Evolutionary conservation across 2,329 filamentous ascomycete species (phyloP).

Genomic region (Colletotrichum musae): DNA sequence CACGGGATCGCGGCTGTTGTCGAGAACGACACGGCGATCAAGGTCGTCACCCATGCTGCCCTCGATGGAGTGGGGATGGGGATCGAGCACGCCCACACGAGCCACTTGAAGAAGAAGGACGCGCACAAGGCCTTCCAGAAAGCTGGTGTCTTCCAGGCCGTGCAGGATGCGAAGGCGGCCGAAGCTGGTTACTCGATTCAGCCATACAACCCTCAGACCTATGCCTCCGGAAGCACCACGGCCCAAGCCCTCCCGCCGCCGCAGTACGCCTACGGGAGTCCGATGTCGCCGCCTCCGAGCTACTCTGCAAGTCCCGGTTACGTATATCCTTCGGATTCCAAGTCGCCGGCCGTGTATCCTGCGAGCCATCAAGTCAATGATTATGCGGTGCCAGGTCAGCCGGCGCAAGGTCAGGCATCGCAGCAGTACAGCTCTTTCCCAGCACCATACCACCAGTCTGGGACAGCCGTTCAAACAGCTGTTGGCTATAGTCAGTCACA

Average conservation of each 20-base stretch:
- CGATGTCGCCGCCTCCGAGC: slow-evolving; percentile 26
- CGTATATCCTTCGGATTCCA: slow-evolving; percentile 4
- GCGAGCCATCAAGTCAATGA: background rate
- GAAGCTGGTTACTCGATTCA: slow-evolving; percentile 45
- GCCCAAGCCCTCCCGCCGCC: slow-evolving; percentile 3
- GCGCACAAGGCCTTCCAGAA: slow-evolving; percentile 50
- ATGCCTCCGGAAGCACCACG: slow-evolving; percentile 5
- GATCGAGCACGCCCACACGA: slow-evolving; percentile 53
- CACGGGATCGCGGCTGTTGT: slow-evolving; percentile 49
- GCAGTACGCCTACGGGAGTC: slow-evolving; percentile 16
- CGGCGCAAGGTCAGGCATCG: background rate
- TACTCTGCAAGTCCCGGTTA: slow-evolving; percentile 13
- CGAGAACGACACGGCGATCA: slow-evolving; percentile 53
- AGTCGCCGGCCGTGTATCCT: background rate
- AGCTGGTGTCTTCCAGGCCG: slow-evolving; percentile 50
- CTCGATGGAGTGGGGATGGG: slow-evolving; percentile 54
- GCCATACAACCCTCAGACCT: slow-evolving; percentile 40
- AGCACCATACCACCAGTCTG: background rate
- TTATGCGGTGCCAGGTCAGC: too few relatives aligned
- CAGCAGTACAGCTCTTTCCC: background rate
- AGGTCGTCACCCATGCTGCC: slow-evolving; percentile 52
- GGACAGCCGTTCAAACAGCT: background rate
- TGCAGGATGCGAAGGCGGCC: slow-evolving; percentile 47
- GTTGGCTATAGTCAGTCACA: background rate
- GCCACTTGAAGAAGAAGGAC: slow-evolving; percentile 52